A percentile compares a stretch with the other conserved stretches of the same genome.
Conservation (phyloP, 768 basidiomycete species). For the Boletus speciosus region DNA sequence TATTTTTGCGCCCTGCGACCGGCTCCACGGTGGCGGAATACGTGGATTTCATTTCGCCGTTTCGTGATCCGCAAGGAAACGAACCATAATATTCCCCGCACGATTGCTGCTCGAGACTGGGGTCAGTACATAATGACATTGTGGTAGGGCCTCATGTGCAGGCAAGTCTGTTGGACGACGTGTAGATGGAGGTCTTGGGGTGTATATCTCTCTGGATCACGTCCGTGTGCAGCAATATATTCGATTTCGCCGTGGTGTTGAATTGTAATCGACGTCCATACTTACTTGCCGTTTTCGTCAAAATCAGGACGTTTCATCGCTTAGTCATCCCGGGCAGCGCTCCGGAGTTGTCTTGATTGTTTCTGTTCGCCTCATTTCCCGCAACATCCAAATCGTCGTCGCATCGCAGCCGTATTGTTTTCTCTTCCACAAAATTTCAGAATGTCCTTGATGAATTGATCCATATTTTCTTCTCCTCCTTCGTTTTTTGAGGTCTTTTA, state of each 20-base stretch:
- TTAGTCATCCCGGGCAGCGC: conserved; percentile 22
- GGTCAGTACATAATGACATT: not conserved
- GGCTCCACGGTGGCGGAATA: conserved; percentile 4
- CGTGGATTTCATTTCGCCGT: conserved; percentile 7
- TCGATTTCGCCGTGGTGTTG: not conserved
- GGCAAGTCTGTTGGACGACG: not conserved
- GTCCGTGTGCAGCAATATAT: not conserved
- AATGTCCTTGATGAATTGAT: conserved; percentile 15
- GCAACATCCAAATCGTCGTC: conserved; percentile 14
- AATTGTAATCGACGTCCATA: not conserved
- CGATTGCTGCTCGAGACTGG: not conserved
- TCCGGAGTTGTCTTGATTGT: conserved; percentile 6
- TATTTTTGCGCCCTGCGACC: conserved; percentile 16
- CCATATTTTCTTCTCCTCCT: not conserved
- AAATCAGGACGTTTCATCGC: conserved; percentile 1
- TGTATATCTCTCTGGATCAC: not conserved
- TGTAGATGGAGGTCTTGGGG: not conserved
- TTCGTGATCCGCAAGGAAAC: not conserved
- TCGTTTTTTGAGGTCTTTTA: not conserved
- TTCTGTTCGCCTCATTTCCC: conserved; percentile 10
- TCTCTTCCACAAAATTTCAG: not conserved
- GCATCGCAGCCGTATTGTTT: not conserved
- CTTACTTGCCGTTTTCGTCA: not conserved
- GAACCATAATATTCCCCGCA: conserved; percentile 15
- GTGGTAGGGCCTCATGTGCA: conserved; percentile 2